These are phyloP conservation scores for Excoecaria agallocha DNA, from an alignment of 345 rosid genomes.

Conservation along the genomic window DNA sequence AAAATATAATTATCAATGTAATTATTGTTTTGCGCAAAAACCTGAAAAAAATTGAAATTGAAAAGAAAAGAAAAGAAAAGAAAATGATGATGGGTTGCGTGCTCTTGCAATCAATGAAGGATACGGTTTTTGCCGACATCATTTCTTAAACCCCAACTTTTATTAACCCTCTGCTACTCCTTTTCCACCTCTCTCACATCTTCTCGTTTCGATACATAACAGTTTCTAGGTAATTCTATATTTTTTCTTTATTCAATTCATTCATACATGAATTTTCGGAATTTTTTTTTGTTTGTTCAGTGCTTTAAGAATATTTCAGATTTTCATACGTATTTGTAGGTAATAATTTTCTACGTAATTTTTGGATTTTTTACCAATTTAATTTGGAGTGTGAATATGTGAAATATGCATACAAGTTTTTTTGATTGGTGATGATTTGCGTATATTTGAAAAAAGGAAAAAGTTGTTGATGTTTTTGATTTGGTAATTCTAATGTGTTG, in stretches of 20 bases:
- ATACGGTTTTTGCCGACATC: background rate
- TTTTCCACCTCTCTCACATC: no score
- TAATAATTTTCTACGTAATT: no score
- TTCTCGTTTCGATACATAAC: background rate
- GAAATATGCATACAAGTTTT: no score
- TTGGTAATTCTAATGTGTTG: background rate
- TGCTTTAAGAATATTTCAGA: no score
- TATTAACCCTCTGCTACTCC: background rate
- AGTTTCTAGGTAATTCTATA: background rate
- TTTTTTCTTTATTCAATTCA: no score
- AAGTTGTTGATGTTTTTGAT: background rate
- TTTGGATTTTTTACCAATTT: no score
- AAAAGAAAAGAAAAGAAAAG: background rate
- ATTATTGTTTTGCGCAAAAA: background rate
- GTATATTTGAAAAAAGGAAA: background rate
- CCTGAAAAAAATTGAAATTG: no score
- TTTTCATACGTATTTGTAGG: no score
- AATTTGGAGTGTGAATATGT: no score
- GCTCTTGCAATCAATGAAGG: constrained; percentile 1
- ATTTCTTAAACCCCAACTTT: background rate
- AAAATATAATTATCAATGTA: no score
- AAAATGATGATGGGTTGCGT: background rate
- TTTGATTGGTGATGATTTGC: background rate
- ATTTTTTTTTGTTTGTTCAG: no score
- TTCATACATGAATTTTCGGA: no score